Conservation (phyloP, 2,329 filamentous ascomycete genomes). For the Penicillium sp. region DNA sequence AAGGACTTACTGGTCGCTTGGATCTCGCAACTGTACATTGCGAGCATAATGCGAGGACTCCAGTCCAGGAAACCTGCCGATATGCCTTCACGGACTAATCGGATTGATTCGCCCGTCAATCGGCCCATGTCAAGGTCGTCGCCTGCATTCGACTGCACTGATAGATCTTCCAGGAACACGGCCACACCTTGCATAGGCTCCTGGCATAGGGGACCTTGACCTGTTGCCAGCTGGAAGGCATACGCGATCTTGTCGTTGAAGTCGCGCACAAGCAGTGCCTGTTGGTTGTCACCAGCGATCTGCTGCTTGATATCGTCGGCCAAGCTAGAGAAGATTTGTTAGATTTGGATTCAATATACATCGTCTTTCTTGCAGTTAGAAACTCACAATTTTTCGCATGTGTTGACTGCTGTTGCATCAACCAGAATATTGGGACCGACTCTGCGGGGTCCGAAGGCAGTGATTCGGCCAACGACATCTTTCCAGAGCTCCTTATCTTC, state of each 20-base stretch:
- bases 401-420: slow-evolving; percentile 71
- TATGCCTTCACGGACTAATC: slow-evolving; percentile 80
- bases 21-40: slow-evolving; percentile 98
- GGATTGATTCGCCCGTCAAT: slow-evolving; percentile 90
- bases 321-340: slow-evolving; percentile 29
- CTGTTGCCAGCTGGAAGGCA: slow-evolving; percentile 88
- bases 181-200: slow-evolving; percentile 93
- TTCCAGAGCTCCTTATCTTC: slow-evolving; percentile 75
- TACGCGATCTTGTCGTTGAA: slow-evolving; percentile 89
- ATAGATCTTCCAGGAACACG: slow-evolving; percentile 80
- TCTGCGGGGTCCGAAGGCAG: slow-evolving; percentile 83
- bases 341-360: background rate
- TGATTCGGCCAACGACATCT: slow-evolving; percentile 73
- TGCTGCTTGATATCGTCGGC: slow-evolving; percentile 39
- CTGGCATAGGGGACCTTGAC: slow-evolving; percentile 84
- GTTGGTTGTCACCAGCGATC: slow-evolving; percentile 25
- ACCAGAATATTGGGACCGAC: slow-evolving; percentile 87
- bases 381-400: slow-evolving; percentile 70
- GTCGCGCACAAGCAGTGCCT: slow-evolving; percentile 54
- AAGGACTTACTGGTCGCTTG: slow-evolving; percentile 74
- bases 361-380: background rate
- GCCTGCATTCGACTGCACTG: slow-evolving; percentile 54
- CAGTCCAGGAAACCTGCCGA: slow-evolving; percentile 87
- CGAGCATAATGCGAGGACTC: slow-evolving; percentile 90
- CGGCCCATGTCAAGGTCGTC: slow-evolving; percentile 65